Conservation (phyloP, 208 protist genomes). For the Leishmania amazonensis region DNA sequence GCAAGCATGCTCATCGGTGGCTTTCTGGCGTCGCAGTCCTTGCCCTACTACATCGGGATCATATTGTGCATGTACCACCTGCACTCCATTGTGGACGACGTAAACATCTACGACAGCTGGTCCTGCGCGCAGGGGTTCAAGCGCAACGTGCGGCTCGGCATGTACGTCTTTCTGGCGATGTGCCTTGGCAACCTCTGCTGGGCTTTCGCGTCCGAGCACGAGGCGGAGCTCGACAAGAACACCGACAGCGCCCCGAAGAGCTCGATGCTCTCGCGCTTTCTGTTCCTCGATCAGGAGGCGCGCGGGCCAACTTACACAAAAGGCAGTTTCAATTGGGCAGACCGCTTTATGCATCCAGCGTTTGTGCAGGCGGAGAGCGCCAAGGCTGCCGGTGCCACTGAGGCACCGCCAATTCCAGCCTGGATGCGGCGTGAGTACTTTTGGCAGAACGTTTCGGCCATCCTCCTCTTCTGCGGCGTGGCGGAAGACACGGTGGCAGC, state of each 20-base stretch:
- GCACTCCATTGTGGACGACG: conserved; percentile 77
- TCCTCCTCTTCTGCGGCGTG: conserved; percentile 54
- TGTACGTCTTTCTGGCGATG: conserved; percentile 75
- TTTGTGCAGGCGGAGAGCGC: conserved; percentile 66
- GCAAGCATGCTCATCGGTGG: conserved; percentile 59
- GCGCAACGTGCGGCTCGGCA: conserved; percentile 66
- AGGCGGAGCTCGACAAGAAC: conserved; percentile 52
- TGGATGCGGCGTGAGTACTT: conserved; percentile 92
- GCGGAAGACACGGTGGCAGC: conserved; percentile 43
- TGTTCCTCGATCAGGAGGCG: conserved; percentile 53
- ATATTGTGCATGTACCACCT: conserved; percentile 65
- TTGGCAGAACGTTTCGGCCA: conserved; percentile 63
- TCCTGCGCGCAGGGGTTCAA: conserved; percentile 71
- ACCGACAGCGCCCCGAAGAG: conserved; percentile 34
- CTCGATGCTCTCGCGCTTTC: conserved; percentile 50
- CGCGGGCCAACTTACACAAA: conserved; percentile 34
- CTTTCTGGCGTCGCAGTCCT: conserved; percentile 65
- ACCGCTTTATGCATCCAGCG: conserved; percentile 74
- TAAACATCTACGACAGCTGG: conserved; percentile 89
- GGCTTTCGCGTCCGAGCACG: conserved; percentile 74
- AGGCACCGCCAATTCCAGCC: conserved; percentile 63
- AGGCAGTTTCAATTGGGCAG: conserved; percentile 69
- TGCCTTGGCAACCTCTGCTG: conserved; percentile 79
- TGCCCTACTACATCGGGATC: conserved; percentile 76
- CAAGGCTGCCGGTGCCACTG: conserved; percentile 34